A percentile compares a stretch with the other conserved stretches of the same genome.
These are phyloP conservation scores for Hygrophorus pudorinus DNA, from an alignment of 768 basidiomycete species.

Conservation along the genomic window DNA sequence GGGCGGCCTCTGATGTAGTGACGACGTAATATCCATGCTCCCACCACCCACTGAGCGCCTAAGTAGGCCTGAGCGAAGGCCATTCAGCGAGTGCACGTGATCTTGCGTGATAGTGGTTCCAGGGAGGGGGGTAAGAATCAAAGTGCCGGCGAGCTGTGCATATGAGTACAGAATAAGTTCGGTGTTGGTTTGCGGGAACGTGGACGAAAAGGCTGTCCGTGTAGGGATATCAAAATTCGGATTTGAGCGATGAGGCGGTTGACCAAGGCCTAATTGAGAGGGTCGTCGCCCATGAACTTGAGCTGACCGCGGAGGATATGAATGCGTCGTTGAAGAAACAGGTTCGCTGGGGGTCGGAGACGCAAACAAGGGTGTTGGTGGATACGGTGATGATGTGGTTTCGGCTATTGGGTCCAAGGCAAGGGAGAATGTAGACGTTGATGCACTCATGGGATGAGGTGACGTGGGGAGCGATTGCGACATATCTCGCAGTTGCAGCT, in stretches of 20 bases:
- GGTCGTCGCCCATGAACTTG: constrained; percentile 22
- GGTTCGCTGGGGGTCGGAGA: constrained; percentile 25
- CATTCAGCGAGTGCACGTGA: constrained; percentile 33
- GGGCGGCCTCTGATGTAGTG: constrained; percentile 20
- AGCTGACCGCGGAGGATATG: constrained; percentile 6
- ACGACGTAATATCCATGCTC: constrained; percentile 67
- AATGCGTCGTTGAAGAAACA: constrained; percentile 17
- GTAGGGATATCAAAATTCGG: constrained; percentile 13
- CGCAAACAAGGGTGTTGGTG: constrained; percentile 26
- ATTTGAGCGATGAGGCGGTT: constrained; percentile 23
- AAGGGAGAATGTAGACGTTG: constrained; percentile 38
- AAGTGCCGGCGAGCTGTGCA: constrained; percentile 64
- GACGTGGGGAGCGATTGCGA: constrained; percentile 19
- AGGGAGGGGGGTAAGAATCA: constrained; percentile 42
- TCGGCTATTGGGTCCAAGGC: constrained; percentile 41
- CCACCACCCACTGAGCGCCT: constrained; percentile 54
- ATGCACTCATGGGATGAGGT: constrained; percentile 23
- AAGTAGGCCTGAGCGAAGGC: constrained; percentile 39
- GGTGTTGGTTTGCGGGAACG: constrained; percentile 38
- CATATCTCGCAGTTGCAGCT: constrained; percentile 24
- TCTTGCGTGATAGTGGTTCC: constrained; percentile 31
- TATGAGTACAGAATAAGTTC: constrained; percentile 81
- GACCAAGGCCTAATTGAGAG: constrained; percentile 37
- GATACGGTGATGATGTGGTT: constrained; percentile 20
- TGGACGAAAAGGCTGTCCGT: constrained; percentile 32